Percentiles rank a stretch among this genome's conserved stretches.
Evolutionary conservation across 108 stramenopile genomes (phyloP).

Genomic region (Cylindrotheca closterium): DNA sequence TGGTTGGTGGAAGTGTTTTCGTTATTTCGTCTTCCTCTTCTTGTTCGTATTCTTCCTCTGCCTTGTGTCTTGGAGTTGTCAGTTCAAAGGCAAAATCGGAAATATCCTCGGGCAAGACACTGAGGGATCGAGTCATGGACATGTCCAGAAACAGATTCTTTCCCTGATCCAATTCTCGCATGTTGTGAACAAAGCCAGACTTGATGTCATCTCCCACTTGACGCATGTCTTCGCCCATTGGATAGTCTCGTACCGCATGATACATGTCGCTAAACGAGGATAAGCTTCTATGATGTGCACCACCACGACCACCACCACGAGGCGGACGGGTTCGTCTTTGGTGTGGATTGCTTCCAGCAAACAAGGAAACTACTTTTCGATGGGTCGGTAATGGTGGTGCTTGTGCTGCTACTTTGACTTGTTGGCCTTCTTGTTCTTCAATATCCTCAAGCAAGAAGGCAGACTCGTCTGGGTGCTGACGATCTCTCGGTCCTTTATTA

Average conservation of each 20-base stretch:
- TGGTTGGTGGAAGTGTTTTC: slow-evolving; percentile 4
- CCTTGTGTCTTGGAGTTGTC: neutral
- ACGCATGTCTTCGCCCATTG: slow-evolving; percentile 25
- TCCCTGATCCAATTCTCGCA: slow-evolving; percentile 22
- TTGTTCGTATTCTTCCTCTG: neutral
- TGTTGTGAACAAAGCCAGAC: slow-evolving; percentile 10
- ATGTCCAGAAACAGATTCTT: slow-evolving; percentile 28
- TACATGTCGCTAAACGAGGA: neutral
- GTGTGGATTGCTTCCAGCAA: too few species aligned
- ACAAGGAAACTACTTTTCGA: too few species aligned
- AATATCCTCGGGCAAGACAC: slow-evolving; percentile 37
- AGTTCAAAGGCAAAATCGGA: slow-evolving; percentile 19
- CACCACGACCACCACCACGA: too few species aligned
- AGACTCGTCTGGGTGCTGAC: too few species aligned
- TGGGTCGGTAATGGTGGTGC: too few species aligned
- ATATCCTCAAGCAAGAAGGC: too few species aligned
- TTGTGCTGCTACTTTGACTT: too few species aligned
- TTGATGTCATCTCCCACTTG: neutral
- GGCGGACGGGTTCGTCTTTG: too few species aligned
- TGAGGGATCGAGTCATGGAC: slow-evolving; percentile 26
- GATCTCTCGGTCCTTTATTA: too few species aligned
- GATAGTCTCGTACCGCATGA: neutral
- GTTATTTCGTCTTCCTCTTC: neutral
- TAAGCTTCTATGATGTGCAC: too few species aligned
- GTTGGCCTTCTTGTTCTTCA: too few species aligned